Base-by-base conservation (phyloP, 495 filamentous ascomycete genomes). In the Echria macrotheca region DNA sequence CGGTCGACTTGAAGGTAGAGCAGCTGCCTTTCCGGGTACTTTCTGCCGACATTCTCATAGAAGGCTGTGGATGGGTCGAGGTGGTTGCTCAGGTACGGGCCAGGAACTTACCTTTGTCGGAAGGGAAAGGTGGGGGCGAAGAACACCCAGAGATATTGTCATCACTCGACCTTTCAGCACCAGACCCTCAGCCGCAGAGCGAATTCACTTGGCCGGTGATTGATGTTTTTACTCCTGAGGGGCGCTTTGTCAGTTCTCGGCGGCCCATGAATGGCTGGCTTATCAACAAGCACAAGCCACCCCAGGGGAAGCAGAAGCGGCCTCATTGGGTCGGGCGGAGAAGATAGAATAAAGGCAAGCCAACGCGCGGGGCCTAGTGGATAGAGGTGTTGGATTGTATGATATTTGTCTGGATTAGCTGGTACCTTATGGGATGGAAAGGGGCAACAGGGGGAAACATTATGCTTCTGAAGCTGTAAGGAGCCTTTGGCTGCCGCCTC, bases 21-120 rank as follows among this genome's bases (percentile, higher is more conserved):
- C 52, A 54, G 18, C 68, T 97, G 29, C 91, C 90, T 2, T 99
- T 91, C 62, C 75, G 73, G 8, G 80, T 96, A 3, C 71, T 91
- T 44, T 76, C 82, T 5, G 76, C 84, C 0, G 93, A 99, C 62
- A 80, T 99, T 29, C 69, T 99, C 6, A 82, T 99, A 28, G 89
- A 96, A 56, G 87, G 91, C 15, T 82, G 83, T 32, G 93, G 93
- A 2, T 99, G 94, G 91, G 76, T 99, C 6, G 93, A 99, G 63
- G 64, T 99, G 15, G 83, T 79, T 5, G 81, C 83, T 11, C 91
- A 97, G 65, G 76, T 93, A 6, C 80, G 91, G 18, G 77, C 75
- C 19, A 78, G 54, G 56, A 57, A 66, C 21, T 50, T 77, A n/a
- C n/a, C n/a, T n/a, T n/a, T n/a, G n/a, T n/a, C n/a, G n/a, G n/a